phyloP scores from a whole-genome alignment of 495 filamentous ascomycete species.

The Hypomontagnella submonticulosa region DNA sequence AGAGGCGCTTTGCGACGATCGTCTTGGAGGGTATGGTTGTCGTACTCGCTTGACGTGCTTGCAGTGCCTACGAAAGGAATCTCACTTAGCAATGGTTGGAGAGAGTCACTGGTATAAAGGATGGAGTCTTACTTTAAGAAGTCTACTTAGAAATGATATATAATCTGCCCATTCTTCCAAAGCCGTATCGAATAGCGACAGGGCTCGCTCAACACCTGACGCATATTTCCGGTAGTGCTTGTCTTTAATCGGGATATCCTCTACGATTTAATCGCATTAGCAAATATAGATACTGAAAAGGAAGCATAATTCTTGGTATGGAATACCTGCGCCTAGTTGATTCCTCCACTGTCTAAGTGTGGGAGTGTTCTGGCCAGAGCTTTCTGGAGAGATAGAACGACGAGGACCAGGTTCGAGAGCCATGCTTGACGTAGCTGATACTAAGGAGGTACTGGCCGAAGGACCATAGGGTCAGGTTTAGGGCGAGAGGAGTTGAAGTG shows the following conservation, averaged over 20 bases:
- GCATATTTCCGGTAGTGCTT: slow-evolving; percentile 93
- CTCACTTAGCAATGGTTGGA: slow-evolving; percentile 23
- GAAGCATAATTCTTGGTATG: slow-evolving; percentile 4
- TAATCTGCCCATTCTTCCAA: slow-evolving; percentile 99
- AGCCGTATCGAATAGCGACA: slow-evolving; percentile 90
- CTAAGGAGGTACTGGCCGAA: slow-evolving; percentile 44
- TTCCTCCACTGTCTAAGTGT: slow-evolving; percentile 69
- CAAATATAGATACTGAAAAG: background rate
- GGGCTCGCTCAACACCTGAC: slow-evolving; percentile 83
- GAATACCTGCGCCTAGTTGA: slow-evolving; percentile 61
- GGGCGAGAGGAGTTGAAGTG: slow-evolving; percentile 30
- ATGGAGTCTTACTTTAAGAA: slow-evolving; percentile 76
- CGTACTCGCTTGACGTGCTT: slow-evolving; percentile 79
- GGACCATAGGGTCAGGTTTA: slow-evolving; percentile 45
- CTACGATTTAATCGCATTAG: slow-evolving; percentile 52
- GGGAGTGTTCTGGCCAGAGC: slow-evolving; percentile 79
- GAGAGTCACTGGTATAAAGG: background rate
- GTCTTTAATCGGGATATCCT: slow-evolving; percentile 80
- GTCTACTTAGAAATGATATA: slow-evolving; percentile 91
- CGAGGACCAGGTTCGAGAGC: slow-evolving; percentile 74
- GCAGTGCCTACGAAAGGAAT: slow-evolving; percentile 74
- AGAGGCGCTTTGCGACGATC: slow-evolving; percentile 86
- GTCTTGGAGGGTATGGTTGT: slow-evolving; percentile 83
- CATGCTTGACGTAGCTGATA: slow-evolving; percentile 61
- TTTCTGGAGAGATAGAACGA: slow-evolving; percentile 77